Conservation (phyloP, 1,284 basidiomycete species). For the Fomitopsis pinicola region DNA sequence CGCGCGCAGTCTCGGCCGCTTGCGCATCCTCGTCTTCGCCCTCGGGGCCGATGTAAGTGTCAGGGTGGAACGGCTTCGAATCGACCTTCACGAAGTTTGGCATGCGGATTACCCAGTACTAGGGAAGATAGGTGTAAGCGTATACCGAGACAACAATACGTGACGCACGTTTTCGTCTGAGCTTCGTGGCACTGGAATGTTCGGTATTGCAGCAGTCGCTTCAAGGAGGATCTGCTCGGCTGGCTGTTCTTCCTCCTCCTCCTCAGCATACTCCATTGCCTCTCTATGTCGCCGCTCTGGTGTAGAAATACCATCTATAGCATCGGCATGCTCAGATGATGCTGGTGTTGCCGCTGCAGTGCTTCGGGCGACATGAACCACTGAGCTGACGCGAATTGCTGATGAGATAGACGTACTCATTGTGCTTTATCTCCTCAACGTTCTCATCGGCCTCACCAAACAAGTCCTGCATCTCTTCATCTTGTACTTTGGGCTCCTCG, state of each 20-base stretch:
- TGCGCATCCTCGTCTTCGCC: constrained; percentile 65
- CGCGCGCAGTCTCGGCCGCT: constrained; percentile 52
- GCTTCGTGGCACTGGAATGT: constrained; percentile 48
- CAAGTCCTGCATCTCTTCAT: constrained; percentile 72
- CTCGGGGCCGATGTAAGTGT: constrained; percentile 78
- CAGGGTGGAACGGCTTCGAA: constrained; percentile 77
- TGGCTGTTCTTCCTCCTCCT: constrained; percentile 59
- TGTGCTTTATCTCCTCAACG: constrained; percentile 44
- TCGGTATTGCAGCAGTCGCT: constrained; percentile 72
- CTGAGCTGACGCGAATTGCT: background rate
- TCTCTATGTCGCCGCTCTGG: constrained; percentile 64
- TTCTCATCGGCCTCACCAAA: constrained; percentile 68
- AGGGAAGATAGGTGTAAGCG: constrained; percentile 6
- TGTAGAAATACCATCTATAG: constrained; percentile 61
- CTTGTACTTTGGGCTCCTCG: constrained; percentile 29
- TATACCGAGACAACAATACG: background rate
- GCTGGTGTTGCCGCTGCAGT: constrained; percentile 23
- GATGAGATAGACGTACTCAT: constrained; percentile 15
- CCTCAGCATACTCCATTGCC: constrained; percentile 75
- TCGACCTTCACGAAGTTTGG: constrained; percentile 84
- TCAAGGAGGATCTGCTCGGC: constrained; percentile 50
- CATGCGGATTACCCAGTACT: constrained; percentile 82
- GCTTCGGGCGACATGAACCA: constrained; percentile 3
- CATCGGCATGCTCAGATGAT: constrained; percentile 44
- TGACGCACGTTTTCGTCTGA: constrained; percentile 46